These are phyloP conservation scores for Venturia effusa DNA, from an alignment of 2,329 filamentous ascomycete genomes.

Conservation along the genomic window DNA sequence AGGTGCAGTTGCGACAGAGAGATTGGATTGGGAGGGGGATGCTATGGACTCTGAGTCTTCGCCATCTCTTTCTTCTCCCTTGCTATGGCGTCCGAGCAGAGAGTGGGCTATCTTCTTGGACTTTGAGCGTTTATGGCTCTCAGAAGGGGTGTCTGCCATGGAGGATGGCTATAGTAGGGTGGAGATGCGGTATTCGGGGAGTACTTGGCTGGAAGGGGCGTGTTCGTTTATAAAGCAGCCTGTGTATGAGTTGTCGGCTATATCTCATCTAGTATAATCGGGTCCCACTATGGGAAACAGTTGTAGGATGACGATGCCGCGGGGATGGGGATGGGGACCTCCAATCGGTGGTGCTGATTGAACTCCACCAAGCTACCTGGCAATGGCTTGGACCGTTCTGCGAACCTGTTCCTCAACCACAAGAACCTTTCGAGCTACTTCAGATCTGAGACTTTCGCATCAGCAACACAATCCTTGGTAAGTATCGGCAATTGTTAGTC, in stretches of 20 bases:
- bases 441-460: too few species aligned
- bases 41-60: not conserved
- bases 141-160: not conserved
- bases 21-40: not conserved
- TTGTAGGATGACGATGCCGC: not conserved
- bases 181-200: not conserved
- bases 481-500: too few species aligned
- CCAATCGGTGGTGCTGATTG: not conserved
- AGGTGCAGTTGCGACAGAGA: not conserved
- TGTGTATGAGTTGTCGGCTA: not conserved
- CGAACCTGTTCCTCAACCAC: too few species aligned
- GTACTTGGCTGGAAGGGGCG: not conserved
- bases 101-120: slow-evolving; percentile 2
- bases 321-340: too few species aligned
- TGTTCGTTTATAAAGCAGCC: not conserved
- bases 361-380: not conserved
- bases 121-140: slow-evolving; percentile 1
- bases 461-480: too few species aligned
- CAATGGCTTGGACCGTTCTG: too few species aligned
- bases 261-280: not conserved
- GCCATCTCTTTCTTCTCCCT: not conserved
- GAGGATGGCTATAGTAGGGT: not conserved
- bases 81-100: not conserved
- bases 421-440: too few species aligned
- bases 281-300: not conserved